Percentiles rank a stretch among this genome's conserved stretches.
These are phyloP conservation scores for Paramecium tetraurelia DNA, from an alignment of 73 alveolate genomes.

Conservation along the genomic window DNA sequence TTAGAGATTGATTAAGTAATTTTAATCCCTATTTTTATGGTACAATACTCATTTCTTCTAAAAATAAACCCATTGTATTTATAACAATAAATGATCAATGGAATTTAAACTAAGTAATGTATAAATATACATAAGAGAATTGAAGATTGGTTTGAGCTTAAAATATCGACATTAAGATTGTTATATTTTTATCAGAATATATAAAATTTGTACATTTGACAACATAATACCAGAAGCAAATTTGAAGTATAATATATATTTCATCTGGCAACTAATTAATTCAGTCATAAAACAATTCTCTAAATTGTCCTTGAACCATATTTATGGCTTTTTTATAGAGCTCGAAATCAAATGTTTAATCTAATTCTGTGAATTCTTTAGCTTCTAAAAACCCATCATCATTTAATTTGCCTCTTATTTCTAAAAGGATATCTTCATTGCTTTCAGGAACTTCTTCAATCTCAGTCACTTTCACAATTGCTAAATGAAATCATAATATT, in stretches of 20 bases:
- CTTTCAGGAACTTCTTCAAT: constrained; percentile 23
- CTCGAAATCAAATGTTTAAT: not conserved
- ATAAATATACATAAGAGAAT: too few species aligned
- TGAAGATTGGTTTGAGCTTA: not conserved
- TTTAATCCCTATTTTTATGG: too few species aligned
- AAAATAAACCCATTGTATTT: too few species aligned
- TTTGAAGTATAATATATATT: not conserved
- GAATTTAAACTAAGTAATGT: too few species aligned
- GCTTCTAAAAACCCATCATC: not conserved
- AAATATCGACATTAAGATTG: not conserved
- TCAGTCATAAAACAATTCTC: not conserved
- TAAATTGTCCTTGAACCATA: not conserved
- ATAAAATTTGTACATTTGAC: not conserved
- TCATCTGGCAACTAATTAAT: not conserved
- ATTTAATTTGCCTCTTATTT: not conserved
- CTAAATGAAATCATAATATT: not conserved
- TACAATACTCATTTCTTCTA: too few species aligned
- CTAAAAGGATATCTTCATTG: not conserved
- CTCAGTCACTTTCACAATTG: not conserved
- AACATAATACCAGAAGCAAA: not conserved
- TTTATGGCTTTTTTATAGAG: not conserved
- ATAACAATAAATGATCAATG: too few species aligned
- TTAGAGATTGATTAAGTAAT: too few species aligned
- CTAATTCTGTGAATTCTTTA: constrained; percentile 13
- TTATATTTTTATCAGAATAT: not conserved